Conservation (phyloP, 2,329 filamentous ascomycete genomes). For the Fusarium kyushuense region DNA sequence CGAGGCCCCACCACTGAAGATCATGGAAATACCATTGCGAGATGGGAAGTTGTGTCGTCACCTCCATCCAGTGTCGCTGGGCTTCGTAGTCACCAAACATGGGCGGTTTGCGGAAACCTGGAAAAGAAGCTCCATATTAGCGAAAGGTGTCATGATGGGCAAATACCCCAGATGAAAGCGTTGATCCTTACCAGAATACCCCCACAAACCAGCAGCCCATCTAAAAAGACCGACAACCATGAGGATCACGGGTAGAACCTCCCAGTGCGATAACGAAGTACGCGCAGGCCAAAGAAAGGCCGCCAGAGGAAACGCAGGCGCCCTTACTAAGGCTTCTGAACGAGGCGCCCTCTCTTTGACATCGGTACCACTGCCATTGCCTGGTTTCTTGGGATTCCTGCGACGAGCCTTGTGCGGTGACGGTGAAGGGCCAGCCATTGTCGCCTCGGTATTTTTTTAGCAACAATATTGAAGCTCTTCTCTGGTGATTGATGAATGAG, state of each 20-base stretch:
- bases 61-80: conserved; percentile 98
- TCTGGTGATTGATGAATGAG: conserved; percentile 26
- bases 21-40: conserved; percentile 99
- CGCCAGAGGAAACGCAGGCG: conserved; percentile 87
- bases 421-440: conserved; percentile 66
- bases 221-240: conserved; percentile 93
- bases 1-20: conserved; percentile 95
- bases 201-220: conserved; percentile 93
- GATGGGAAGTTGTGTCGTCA: conserved; percentile 88
- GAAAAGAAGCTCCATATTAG: conserved; percentile 23
- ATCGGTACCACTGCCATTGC: conserved; percentile 53
- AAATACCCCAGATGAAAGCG: not conserved
- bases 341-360: conserved; percentile 47
- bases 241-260: conserved; percentile 85
- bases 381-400: conserved; percentile 63
- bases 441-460: conserved; percentile 48
- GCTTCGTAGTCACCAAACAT: conserved; percentile 99
- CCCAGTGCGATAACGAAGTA: conserved; percentile 88
- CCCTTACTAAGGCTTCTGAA: conserved; percentile 61
- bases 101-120: conserved; percentile 83
- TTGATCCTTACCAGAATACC: conserved; percentile 80
- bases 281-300: conserved; percentile 95
- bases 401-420: conserved; percentile 71
- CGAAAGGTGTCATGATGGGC: conserved; percentile 16
- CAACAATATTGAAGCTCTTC: conserved; percentile 18